Evolutionary conservation across 2,329 filamentous ascomycete species (phyloP).

Genomic region (Phialocephala sp.): DNA sequence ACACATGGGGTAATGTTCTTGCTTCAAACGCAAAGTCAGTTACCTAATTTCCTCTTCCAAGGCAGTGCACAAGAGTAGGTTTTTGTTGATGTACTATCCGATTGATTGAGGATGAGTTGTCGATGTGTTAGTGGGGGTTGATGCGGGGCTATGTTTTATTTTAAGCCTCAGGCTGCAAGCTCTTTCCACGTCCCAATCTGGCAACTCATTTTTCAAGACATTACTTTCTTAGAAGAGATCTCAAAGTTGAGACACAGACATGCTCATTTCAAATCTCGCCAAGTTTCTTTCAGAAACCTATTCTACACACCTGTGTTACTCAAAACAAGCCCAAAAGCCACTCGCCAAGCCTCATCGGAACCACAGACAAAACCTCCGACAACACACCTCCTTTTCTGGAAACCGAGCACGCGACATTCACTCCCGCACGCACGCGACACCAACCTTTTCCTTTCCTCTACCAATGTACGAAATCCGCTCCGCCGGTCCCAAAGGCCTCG

Average conservation of each 20-base stretch:
- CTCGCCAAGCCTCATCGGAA: conserved; percentile 6
- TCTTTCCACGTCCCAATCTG: not conserved
- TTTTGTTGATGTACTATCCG: not conserved
- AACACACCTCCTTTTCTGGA: conserved; percentile 8
- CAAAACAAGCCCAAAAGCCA: not conserved
- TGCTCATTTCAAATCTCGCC: no score
- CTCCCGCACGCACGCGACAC: not conserved
- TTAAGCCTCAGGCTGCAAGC: not conserved
- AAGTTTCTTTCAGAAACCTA: no score
- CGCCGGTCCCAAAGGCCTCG: conserved; percentile 37
- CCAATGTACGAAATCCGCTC: conserved; percentile 33
- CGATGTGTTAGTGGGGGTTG: not conserved
- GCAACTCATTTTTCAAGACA: not conserved
- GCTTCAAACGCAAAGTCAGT: no score
- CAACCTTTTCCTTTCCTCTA: not conserved
- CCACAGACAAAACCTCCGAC: conserved; percentile 14
- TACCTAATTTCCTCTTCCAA: not conserved
- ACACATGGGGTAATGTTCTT: not conserved
- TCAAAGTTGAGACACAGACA: no score
- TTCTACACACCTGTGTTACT: no score
- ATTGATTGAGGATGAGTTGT: not conserved
- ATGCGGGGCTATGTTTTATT: not conserved
- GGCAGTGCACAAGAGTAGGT: not conserved
- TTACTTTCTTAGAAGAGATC: not conserved
- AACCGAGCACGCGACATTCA: not conserved